Evolutionary conservation across 331 rosid genomes (phyloP), one percentile per base, ranked within the genome.

Genomic region (Malus hybrid): DNA sequence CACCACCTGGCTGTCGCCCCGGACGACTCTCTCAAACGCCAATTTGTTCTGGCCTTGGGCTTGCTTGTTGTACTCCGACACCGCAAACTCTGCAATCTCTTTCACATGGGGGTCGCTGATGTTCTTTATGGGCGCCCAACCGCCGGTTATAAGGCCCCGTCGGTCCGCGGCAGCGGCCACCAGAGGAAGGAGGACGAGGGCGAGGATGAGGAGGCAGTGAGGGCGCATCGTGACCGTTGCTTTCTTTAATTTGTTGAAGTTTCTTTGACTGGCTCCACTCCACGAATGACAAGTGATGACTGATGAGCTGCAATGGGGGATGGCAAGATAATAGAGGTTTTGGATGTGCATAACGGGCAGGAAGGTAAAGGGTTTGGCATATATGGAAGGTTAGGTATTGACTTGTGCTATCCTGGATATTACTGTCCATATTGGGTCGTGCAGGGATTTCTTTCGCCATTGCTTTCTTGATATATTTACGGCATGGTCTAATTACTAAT

Each of bases 1-100:
- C 5, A 90, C 96, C 14, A 88, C 93, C 76, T 88, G 93, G 6
- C 74, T 46, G 73, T 85, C 83, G 12, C 91, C 96, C 50, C 71
- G 70, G n/a, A 85, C 39, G 15, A 87, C 77, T 12, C 24, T 73
- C 48, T 50, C 71, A 22, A 88, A 76, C 74, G 10, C 67, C 76
- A 90, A 71, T 46, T 65, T 65, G 27, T 65, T 52, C 4, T 32
- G 6, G 55, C 9, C 55, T 80, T 82, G 2, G 0, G 83, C 71
- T 54, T 61, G 42, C 73, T 86, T 86, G 42, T 78, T 76, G 84
- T 91, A 70, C 70, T 89, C 88, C 4, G 72, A 27, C 9, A 91
- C 85, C 1, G 93, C 92, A 20, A 46, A 91, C 13, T 80, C 6
- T 0, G 88, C 92, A 56, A 91, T 85, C 82, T 83, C 90, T 5